Conservation (phyloP, 1,284 basidiomycete genomes). For the Lignosus rhinocerotis region DNA sequence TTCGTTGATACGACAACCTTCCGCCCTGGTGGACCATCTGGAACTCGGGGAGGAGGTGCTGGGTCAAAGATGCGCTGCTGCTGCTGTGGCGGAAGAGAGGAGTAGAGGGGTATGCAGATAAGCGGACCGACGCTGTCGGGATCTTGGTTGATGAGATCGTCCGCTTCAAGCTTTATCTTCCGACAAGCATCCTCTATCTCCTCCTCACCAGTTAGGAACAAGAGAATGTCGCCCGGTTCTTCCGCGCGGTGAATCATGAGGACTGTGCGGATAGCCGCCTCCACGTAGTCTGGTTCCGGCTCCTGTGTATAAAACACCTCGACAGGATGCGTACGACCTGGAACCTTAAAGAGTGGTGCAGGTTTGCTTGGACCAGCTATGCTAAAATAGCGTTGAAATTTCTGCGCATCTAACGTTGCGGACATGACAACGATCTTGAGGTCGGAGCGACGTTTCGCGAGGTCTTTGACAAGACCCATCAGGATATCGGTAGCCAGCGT, state of each 20-base stretch:
- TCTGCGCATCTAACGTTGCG: constrained; percentile 94
- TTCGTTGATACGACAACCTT: constrained; percentile 97
- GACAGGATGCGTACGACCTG: constrained; percentile 94
- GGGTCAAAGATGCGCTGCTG: constrained; percentile 96
- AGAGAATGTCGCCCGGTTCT: constrained; percentile 88
- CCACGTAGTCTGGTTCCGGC: constrained; percentile 95
- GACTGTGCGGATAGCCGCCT: constrained; percentile 95
- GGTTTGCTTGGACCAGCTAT: constrained; percentile 44
- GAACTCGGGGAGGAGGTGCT: constrained; percentile 63
- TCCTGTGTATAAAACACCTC: constrained; percentile 97
- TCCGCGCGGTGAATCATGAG: constrained; percentile 98
- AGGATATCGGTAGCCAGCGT: constrained; percentile 98
- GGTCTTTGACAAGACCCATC: constrained; percentile 85
- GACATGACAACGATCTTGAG: constrained; percentile 99
- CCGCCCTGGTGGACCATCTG: constrained; percentile 81
- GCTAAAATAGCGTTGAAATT: constrained; percentile 96
- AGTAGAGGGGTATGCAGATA: constrained; percentile 46
- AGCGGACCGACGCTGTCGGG: constrained; percentile 85
- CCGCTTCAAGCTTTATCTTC: constrained; percentile 90
- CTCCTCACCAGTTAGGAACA: constrained; percentile 98
- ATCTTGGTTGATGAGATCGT: constrained; percentile 72
- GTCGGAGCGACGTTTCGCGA: constrained; percentile 82
- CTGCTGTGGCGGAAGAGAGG: constrained; percentile 79
- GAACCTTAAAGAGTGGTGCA: constrained; percentile 94
- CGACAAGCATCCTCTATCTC: constrained; percentile 98